Base-by-base conservation (phyloP, 192 early-diverging fungal species). In the Martensiomyces pterosporus region DNA sequence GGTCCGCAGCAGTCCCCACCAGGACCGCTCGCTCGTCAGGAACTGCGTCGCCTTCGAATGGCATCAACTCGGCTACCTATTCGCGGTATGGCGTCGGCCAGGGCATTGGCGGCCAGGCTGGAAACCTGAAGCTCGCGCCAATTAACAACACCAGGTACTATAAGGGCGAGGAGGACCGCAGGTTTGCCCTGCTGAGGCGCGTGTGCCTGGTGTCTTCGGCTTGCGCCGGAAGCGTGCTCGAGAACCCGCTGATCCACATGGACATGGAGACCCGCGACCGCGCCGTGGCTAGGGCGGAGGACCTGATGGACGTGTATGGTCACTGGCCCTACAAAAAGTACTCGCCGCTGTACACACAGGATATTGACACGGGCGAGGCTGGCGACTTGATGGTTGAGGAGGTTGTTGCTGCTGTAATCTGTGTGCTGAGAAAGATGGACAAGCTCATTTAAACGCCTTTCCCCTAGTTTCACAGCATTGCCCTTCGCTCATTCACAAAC, bases 201-300 rank as follows among this genome's bases (percentile, higher is more conserved):
- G 76, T 98, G 18, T 80, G 86, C 23, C 86, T 94, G 86, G 85
- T 94, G 36, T 92, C 90, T 67, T 90, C 94, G 5, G 91, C 93
- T 12, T 97, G 95, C 52, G 93, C 95, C 2, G 95, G 89, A 12
- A 96, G 95, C 51, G 95, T 98, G n/a, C 60, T 97, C 29, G 95
- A 98, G 66, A 97, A 98, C 65, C 91, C 93, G 9, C 71, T 98
- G 42, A 67, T 84, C 17, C 83, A 85, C 35, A 65, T 98, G 52
- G 83, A 83, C 47, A 88, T 89, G 62, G 82, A 87, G 65, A 82
- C 89, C 55, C 74, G 93, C 24, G 95, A 98, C 59, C 78, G 82
- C 37, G 92, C 91, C 8, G 96, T 92, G 50, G 68, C 79, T 35
- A 79, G 88, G 24, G 94, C 92, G 8, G 95, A 98, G 63, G 88